Evolutionary conservation across 176 grass and related monocot species (phyloP).

Genomic region (Eragrostis curvula): DNA sequence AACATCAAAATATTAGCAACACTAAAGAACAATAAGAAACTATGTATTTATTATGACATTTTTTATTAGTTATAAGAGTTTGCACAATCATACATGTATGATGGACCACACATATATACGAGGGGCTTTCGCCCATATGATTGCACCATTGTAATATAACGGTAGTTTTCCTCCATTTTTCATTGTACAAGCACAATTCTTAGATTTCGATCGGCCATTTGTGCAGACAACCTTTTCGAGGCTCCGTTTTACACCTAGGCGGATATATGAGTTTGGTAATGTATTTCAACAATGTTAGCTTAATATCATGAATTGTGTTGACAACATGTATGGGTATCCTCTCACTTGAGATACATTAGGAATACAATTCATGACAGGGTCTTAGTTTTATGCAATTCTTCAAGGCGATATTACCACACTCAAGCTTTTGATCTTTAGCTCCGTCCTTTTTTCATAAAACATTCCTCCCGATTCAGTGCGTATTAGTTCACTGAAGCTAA

Average conservation of each 20-base stretch:
- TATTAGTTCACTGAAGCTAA: constrained; percentile 64
- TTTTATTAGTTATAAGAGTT: too few relatives aligned
- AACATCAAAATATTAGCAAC: not conserved
- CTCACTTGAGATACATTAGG: constrained; percentile 64
- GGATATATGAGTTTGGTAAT: constrained; percentile 65
- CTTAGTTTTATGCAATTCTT: constrained; percentile 67
- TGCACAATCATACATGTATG: constrained; percentile 44
- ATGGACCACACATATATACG: constrained; percentile 73
- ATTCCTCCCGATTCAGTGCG: constrained; percentile 73
- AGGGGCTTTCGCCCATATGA: constrained; percentile 69
- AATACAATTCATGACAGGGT: constrained; percentile 58
- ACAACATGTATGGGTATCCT: constrained; percentile 61
- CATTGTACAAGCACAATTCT: constrained; percentile 65
- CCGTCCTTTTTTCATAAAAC: too few relatives aligned
- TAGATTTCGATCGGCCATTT: constrained; percentile 56
- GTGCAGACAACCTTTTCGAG: constrained; percentile 61
- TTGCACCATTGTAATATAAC: constrained; percentile 71
- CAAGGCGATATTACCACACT: constrained; percentile 67
- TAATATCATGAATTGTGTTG: constrained; percentile 62
- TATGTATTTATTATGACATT: too few relatives aligned
- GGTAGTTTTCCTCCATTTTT: constrained; percentile 78
- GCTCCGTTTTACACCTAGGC: constrained; percentile 47
- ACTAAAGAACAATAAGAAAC: not conserved
- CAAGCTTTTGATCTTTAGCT: constrained; percentile 85
- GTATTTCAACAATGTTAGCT: constrained; percentile 58